Percentiles rank a stretch among this genome's conserved stretches.
These are phyloP conservation scores for Sherardia arvensis DNA, from an alignment of 257 asterid genomes.

Conservation along the genomic window DNA sequence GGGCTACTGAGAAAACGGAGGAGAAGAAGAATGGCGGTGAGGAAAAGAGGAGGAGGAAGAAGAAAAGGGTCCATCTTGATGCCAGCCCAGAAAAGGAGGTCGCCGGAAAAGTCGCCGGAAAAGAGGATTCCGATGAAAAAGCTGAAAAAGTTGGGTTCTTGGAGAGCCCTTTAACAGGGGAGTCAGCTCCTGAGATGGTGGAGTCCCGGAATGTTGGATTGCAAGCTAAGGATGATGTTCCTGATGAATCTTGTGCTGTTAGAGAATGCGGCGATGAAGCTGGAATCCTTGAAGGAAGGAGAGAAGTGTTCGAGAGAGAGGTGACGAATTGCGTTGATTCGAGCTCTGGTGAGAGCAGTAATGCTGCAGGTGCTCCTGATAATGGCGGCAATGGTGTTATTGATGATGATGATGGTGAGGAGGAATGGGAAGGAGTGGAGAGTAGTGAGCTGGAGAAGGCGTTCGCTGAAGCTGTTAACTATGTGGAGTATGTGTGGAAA, in stretches of 20 bases:
- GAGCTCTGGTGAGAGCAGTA: conserved; percentile 9
- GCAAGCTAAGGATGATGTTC: not conserved
- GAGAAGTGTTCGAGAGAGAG: conserved; percentile 8
- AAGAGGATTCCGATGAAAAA: conserved; percentile 13
- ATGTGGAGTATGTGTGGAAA: conserved; percentile 45
- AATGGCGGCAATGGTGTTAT: conserved; percentile 21
- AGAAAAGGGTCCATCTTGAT: conserved; percentile 35
- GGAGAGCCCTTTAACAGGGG: conserved; percentile 9
- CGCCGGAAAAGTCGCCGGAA: conserved; percentile 23
- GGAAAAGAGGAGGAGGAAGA: conserved; percentile 20
- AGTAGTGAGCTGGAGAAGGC: conserved; percentile 76
- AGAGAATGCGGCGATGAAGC: conserved; percentile 4
- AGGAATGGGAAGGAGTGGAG: conserved; percentile 95
- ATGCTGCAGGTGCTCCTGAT: conserved; percentile 8
- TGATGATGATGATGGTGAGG: conserved; percentile 39
- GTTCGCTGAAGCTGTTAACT: conserved; percentile 69
- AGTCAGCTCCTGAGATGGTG: conserved; percentile 6
- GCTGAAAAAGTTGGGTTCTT: conserved; percentile 21
- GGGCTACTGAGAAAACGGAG: conserved; percentile 15
- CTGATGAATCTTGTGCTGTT: not conserved
- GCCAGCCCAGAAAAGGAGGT: conserved; percentile 29
- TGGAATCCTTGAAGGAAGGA: not conserved
- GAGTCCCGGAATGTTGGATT: not conserved
- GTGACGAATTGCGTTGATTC: not conserved
- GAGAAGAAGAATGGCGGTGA: conserved; percentile 24